Evolutionary conservation across 352 stramenopile species (phyloP), one percentile per base, ranked within the genome.

Genomic region (Phytophthora fragariae): DNA sequence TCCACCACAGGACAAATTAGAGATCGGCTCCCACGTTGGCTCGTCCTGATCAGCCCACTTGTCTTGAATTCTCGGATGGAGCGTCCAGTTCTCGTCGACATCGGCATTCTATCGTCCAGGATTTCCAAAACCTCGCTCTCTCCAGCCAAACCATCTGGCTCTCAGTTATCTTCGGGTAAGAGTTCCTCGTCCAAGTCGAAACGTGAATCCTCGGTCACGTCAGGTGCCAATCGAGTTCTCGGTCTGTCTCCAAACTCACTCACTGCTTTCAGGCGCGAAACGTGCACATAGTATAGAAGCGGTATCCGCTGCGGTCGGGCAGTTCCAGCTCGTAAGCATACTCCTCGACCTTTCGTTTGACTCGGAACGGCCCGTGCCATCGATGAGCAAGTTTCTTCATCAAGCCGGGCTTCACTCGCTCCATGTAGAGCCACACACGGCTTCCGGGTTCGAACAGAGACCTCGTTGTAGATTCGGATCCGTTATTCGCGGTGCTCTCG

Each of bases 341-440:
- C 2, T 41, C 8, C 12, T 41, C 35, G 35, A 41, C 35, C 35
- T 41, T 41, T 10, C 35, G 9, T 12, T 41, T 41, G 35, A 41
- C 12, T 12, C 35, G 10, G 35, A 14, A 41, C 10, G 35, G 35
- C 10, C 35, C 35, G 35, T 41, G 35, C 35, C 35, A 41, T 12
- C 9, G 35, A 7, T 41, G 33, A 9, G 33, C 33, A 12, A 39
- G 33, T 39, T 15, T 41, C 35, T 12, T 58, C 27, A 46, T 47
- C 14, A 53, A 27, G 21, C 50, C 61, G 5, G 61, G 61, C n/a
- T 60, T 60, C 2, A 67, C 50, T 11, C 61, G 49, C 14, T 56
- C 60, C 60, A 66, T 58, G 31, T 66, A 66, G 2, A 66, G 47
- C 60, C 60, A 66, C 3, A n/a, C n/a, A 2, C 61, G 14, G 21